Conservation (phyloP, 1,284 basidiomycete genomes). For the Megacollybia platyphylla region DNA sequence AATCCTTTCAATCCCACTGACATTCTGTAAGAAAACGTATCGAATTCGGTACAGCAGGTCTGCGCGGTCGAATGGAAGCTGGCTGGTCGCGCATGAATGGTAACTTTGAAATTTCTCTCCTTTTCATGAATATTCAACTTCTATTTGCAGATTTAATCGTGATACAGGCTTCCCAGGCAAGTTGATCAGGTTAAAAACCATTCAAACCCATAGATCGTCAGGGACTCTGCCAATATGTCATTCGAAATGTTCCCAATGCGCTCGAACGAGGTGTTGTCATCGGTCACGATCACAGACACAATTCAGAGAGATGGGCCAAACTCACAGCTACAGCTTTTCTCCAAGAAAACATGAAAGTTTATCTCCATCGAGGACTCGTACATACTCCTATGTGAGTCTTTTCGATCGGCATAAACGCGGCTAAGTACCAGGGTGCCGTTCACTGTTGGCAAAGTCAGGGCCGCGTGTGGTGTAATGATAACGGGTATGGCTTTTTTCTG, state of each 20-base stretch:
- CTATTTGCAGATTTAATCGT: slow-evolving; percentile 48
- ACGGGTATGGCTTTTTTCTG: slow-evolving; percentile 38
- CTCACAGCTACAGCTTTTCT: slow-evolving; percentile 64
- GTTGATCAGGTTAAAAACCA: background rate
- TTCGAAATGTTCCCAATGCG: slow-evolving; percentile 38
- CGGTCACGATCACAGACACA: slow-evolving; percentile 71
- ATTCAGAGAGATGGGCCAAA: slow-evolving; percentile 66
- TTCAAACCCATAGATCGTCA: slow-evolving; percentile 13
- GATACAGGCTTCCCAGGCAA: slow-evolving; percentile 71
- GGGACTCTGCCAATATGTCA: slow-evolving; percentile 68
- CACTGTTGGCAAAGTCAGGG: slow-evolving; percentile 48
- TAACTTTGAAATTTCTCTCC: slow-evolving; percentile 7
- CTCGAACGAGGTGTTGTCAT: slow-evolving; percentile 57
- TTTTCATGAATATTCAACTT: background rate
- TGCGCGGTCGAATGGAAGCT: slow-evolving; percentile 75
- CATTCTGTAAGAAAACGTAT: slow-evolving; percentile 43
- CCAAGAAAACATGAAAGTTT: slow-evolving; percentile 50
- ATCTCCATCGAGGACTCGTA: slow-evolving; percentile 56
- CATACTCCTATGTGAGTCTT: slow-evolving; percentile 65
- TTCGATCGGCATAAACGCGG: background rate
- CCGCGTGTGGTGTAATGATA: slow-evolving; percentile 80
- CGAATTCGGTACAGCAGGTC: slow-evolving; percentile 80
- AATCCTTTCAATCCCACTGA: background rate
- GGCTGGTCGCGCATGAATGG: slow-evolving; percentile 79
- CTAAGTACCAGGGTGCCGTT: slow-evolving; percentile 49